phyloP scores from a whole-genome alignment of 495 filamentous ascomycete genomes.

The Annulohypoxylon maeteangense region DNA sequence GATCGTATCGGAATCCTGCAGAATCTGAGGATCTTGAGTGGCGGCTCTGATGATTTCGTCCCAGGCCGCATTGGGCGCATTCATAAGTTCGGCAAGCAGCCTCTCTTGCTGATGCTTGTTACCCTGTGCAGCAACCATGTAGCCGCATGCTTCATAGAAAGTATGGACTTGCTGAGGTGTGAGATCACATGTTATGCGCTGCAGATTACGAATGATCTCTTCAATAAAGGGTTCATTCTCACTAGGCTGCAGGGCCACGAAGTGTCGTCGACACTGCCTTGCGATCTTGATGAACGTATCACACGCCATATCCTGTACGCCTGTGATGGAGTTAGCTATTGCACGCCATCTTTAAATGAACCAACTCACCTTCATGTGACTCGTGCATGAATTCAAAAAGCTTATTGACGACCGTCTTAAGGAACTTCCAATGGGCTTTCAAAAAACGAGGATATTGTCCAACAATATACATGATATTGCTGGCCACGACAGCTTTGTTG shows the following conservation, averaged over 20 bases:
- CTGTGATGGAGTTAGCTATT: conserved; percentile 53
- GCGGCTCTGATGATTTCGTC: conserved; percentile 89
- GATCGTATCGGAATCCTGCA: conserved; percentile 93
- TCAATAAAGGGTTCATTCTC: conserved; percentile 98
- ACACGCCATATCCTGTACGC: conserved; percentile 99
- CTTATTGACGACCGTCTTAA: conserved; percentile 99
- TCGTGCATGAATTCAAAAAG: conserved; percentile 99
- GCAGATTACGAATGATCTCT: conserved; percentile 94
- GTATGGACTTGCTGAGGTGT: conserved; percentile 98
- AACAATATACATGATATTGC: conserved; percentile 99
- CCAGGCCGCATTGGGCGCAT: conserved; percentile 92
- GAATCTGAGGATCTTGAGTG: conserved; percentile 78
- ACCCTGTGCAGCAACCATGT: conserved; percentile 98
- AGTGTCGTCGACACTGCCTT: conserved; percentile 96
- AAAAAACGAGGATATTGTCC: conserved; percentile 98
- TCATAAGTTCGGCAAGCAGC: conserved; percentile 91
- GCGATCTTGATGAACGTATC: conserved; percentile 99
- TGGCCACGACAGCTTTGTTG: conserved; percentile 98
- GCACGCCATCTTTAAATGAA: neutral
- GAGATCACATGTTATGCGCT: conserved; percentile 93
- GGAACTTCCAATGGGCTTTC: conserved; percentile 99
- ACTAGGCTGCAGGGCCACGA: conserved; percentile 93
- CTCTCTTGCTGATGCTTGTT: conserved; percentile 91
- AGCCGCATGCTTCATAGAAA: conserved; percentile 98
- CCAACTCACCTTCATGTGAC: conserved; percentile 85